Evolutionary conservation across 352 stramenopile genomes (phyloP).

Genomic region (Detonula confervacea): DNA sequence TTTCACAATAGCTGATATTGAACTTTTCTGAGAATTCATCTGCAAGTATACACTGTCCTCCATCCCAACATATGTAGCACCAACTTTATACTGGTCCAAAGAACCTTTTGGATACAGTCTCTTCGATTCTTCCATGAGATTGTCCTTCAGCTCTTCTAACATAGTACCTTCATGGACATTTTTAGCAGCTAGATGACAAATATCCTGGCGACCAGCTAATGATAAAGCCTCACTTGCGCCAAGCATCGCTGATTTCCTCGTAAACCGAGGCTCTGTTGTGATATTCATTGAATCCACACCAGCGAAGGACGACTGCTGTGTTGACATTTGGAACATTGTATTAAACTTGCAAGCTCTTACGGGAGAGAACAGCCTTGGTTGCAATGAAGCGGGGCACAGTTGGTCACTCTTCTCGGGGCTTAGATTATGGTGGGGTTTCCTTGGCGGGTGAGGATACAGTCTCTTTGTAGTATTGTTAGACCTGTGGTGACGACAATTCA

Average conservation of each 20-base stretch:
- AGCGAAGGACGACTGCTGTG: slow-evolving; percentile 5
- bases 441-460: slow-evolving; percentile 19
- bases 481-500: slow-evolving; percentile 25
- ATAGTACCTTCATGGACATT: not conserved
- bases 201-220: slow-evolving; percentile 8
- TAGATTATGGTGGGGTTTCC: slow-evolving; percentile 23
- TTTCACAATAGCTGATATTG: slow-evolving; percentile 11
- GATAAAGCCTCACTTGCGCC: slow-evolving; percentile 14
- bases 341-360: slow-evolving; percentile 6
- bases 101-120: not conserved
- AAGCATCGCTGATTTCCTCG: slow-evolving; percentile 7
- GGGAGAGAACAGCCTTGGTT: slow-evolving; percentile 1
- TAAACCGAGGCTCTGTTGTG: slow-evolving; percentile 8
- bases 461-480: slow-evolving; percentile 6
- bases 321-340: not conserved
- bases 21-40: slow-evolving; percentile 2
- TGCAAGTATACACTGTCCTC: slow-evolving; percentile 18
- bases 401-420: slow-evolving; percentile 10
- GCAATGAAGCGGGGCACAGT: slow-evolving; percentile 11
- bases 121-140: not conserved
- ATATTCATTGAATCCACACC: slow-evolving; percentile 31
- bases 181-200: not conserved
- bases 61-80: slow-evolving; percentile 23
- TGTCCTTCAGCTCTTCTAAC: not conserved
- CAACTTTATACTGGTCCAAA: not conserved